These are phyloP conservation scores for Croton laevigatus DNA, from an alignment of 441 rosid species.

Conservation along the genomic window DNA sequence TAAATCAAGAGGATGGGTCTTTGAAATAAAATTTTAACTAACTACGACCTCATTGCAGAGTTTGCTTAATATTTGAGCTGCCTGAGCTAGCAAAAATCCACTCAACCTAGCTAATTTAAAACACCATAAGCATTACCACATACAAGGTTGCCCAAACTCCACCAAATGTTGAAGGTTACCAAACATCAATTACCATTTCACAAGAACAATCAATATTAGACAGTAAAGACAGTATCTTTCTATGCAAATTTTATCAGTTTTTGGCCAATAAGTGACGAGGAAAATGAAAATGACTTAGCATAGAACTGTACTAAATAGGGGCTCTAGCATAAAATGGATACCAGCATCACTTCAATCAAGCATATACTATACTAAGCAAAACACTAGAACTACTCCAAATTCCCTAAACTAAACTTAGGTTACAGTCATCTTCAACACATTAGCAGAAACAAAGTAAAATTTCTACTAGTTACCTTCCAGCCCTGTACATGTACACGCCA, in stretches of 20 bases:
- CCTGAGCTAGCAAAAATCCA: too few species aligned
- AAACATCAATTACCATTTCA: not conserved
- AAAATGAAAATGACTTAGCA: not conserved
- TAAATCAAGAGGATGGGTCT: too few species aligned
- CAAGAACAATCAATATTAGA: not conserved
- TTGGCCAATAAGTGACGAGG: not conserved
- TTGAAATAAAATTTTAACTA: too few species aligned
- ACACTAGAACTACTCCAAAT: not conserved
- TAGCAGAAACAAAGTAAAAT: not conserved
- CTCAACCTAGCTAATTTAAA: too few species aligned
- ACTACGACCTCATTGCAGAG: too few species aligned
- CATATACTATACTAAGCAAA: not conserved
- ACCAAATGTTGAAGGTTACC: not conserved
- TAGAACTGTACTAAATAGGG: not conserved
- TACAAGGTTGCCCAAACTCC: not conserved
- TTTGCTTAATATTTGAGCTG: too few species aligned
- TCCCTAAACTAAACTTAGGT: not conserved
- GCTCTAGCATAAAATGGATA: not conserved
- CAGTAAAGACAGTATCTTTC: not conserved
- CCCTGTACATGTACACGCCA: conserved; percentile 73
- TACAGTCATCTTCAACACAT: not conserved
- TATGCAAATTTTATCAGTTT: not conserved
- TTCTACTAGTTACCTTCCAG: conserved; percentile 68
- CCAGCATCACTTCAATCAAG: not conserved
- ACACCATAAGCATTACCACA: not conserved